phyloP scores from a whole-genome alignment of 768 basidiomycete species.

The Daedaleopsis nitida region DNA sequence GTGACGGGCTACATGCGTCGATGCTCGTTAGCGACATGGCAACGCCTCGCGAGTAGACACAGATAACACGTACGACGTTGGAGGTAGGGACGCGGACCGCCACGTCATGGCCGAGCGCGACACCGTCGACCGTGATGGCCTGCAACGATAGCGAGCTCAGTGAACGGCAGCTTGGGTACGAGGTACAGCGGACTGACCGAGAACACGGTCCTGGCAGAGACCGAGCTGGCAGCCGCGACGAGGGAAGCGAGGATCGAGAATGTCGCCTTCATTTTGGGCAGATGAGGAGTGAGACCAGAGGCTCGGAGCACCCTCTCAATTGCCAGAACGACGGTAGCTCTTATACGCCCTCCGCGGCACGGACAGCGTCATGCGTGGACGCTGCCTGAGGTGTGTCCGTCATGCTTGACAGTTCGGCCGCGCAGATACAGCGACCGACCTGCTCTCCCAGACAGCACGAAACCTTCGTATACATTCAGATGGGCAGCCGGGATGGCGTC shows the following conservation, averaged over 20 bases:
- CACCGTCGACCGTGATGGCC: slow-evolving; percentile 55
- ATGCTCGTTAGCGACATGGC: not conserved
- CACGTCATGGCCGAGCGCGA: slow-evolving; percentile 44
- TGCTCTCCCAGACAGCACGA: not conserved
- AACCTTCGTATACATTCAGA: not conserved
- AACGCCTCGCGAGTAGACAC: too few relatives aligned
- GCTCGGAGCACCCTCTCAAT: not conserved
- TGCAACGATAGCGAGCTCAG: slow-evolving; percentile 12
- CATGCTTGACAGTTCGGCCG: not conserved
- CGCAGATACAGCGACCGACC: not conserved
- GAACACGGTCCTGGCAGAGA: slow-evolving; percentile 31
- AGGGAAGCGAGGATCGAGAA: slow-evolving; percentile 17
- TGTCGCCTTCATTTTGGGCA: slow-evolving; percentile 20
- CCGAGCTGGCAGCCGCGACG: slow-evolving; percentile 20
- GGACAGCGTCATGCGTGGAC: too few relatives aligned
- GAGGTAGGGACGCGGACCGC: slow-evolving; percentile 50
- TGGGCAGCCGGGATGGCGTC: not conserved
- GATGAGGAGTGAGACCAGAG: not conserved
- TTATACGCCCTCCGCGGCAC: not conserved
- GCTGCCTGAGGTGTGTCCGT: not conserved
- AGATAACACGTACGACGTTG: slow-evolving; percentile 42
- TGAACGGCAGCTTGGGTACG: not conserved
- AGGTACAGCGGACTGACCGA: slow-evolving; percentile 18
- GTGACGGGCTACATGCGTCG: slow-evolving; percentile 46
- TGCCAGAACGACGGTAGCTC: not conserved